These are phyloP conservation scores for Petasospora rhodanensis DNA, from an alignment of 1,139 yeast species.

Conservation along the genomic window DNA sequence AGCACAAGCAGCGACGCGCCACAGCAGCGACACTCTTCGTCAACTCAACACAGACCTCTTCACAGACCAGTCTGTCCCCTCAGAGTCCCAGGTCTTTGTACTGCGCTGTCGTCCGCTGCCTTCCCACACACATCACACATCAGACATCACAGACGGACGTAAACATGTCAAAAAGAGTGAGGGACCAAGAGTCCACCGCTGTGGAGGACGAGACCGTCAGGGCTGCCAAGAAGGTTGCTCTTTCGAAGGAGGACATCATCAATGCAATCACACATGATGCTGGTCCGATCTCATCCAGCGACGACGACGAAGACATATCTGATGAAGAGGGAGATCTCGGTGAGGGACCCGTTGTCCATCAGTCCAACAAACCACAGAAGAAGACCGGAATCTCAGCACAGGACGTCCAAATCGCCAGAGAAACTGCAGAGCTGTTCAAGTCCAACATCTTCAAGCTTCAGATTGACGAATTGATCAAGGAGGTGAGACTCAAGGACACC, in stretches of 20 bases:
- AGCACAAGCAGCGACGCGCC: too few relatives aligned
- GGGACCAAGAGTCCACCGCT: constrained; percentile 13
- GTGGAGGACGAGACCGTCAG: constrained; percentile 14
- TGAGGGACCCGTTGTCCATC: constrained; percentile 4
- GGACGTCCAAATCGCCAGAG: constrained; percentile 87
- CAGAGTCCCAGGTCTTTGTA: too few relatives aligned
- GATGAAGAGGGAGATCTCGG: constrained; percentile 15
- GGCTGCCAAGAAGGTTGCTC: constrained; percentile 16
- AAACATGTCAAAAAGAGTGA: constrained; percentile 20
- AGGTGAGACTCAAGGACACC: constrained; percentile 67
- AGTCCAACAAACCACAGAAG: constrained; percentile 12
- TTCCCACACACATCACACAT: too few relatives aligned
- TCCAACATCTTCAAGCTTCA: constrained; percentile 92
- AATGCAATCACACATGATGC: constrained; percentile 13
- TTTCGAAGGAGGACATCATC: constrained; percentile 20
- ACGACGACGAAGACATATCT: constrained; percentile 6
- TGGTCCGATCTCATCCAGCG: constrained; percentile 4
- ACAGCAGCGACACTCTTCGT: too few relatives aligned
- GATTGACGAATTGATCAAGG: constrained; percentile 83
- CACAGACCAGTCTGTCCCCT: too few relatives aligned
- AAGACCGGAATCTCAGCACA: constrained; percentile 52
- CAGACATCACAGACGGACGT: too few relatives aligned
- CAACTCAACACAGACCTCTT: too few relatives aligned
- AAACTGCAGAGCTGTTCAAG: constrained; percentile 89
- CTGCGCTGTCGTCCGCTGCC: too few relatives aligned